Evolutionary conservation across 2,329 filamentous ascomycete genomes (phyloP), one percentile per base, ranked within the genome.

Genomic region (Mycocentrospora acerina): DNA sequence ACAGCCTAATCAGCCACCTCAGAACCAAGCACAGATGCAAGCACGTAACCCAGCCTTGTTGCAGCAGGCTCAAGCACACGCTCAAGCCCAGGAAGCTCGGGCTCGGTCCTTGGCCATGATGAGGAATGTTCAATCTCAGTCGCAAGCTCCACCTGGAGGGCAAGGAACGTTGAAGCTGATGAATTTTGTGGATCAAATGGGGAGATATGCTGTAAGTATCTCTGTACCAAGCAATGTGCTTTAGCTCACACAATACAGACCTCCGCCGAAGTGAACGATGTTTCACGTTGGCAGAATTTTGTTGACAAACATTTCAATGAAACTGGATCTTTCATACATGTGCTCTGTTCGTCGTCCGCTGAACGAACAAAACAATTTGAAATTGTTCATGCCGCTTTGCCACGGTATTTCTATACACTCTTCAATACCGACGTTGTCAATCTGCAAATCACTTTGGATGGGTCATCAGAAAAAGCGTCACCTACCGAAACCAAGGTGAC

Each of bases 391-490:
- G 81, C 90, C 3, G 87, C 87, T 1, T 75, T 98, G 30, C 82
- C 91, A 24, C 83, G 91, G 57, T 97, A 93, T 67, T 96, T 95
- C 64, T 82, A 86, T 56, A 90, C 88, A 0, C 86, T 95, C 57
- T 96, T 93, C 62, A 84, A 85, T 40, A 91, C 88, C 44, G 90
- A 65, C 11, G 83, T 96, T 38, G 85, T 81, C 53, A 88, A 83
- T 37, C 88, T 97, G 55, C 89, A 95, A 64, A 79, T 97, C 62
- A 81, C 90, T 15, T 78, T 95, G 56, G 90, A 95, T 54, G 83
- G 81, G 25, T 71, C 78, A 12, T 72, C 70, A 18, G 81, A 85
- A 51, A 74, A 70, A 25, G 69, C 73, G 29, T 65, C 86, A 24
- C 74, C 78, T 1, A 82, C 84, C 32, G 81, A 81, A 30, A 82